These are phyloP conservation scores for Buddleja alternifolia DNA, from an alignment of 257 asterid genomes.

Conservation along the genomic window DNA sequence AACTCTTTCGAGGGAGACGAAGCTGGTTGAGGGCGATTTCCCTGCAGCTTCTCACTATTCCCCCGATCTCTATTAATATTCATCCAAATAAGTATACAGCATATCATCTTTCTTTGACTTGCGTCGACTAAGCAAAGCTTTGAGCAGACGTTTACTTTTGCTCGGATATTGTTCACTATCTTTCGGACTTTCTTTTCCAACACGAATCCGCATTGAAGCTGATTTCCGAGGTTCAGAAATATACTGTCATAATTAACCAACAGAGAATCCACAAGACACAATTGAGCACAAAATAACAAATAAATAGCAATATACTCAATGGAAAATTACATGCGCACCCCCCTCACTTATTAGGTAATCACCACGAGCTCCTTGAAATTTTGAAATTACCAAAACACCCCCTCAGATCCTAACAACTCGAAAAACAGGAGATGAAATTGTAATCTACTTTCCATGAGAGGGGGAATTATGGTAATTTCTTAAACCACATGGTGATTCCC, in stretches of 20 bases:
- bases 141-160: conserved; percentile 90
- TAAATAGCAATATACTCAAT: too few species aligned
- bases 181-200: conserved; percentile 58
- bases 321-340: too few species aligned
- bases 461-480: too few species aligned
- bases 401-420: too few species aligned
- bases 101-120: conserved; percentile 90
- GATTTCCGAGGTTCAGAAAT: conserved; percentile 77
- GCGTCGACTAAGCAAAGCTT: conserved; percentile 82
- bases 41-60: not conserved
- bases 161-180: conserved; percentile 62
- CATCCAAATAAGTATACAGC: conserved; percentile 85
- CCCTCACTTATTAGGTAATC: too few species aligned
- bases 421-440: too few species aligned
- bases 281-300: not conserved
- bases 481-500: too few species aligned
- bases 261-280: not conserved
- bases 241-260: conserved; percentile 44
- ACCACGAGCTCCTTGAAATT: too few species aligned
- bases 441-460: too few species aligned
- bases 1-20: conserved; percentile 27
- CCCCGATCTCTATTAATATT: conserved; percentile 47
- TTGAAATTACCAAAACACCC: too few species aligned
- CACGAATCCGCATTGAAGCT: conserved; percentile 78
- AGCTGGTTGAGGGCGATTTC: conserved; percentile 10